Base-by-base conservation (phyloP, 108 stramenopile genomes). In the Poteriospumella lacustris region DNA sequence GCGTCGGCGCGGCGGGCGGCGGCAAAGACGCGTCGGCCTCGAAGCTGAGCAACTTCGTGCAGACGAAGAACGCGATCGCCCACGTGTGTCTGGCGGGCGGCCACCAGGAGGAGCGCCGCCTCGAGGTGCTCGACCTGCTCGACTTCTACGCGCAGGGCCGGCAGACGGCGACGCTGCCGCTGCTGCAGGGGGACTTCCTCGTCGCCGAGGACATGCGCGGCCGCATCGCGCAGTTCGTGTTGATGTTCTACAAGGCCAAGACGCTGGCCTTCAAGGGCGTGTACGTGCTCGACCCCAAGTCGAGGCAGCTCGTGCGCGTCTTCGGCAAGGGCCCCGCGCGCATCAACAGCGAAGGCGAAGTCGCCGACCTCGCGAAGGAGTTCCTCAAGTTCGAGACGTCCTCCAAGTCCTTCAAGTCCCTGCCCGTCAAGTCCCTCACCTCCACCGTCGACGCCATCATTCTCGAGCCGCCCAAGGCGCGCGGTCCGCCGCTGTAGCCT, bases 371-470 rank as follows among this genome's bases (percentile, higher is more conserved):
- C 15, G 24, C 24, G 15, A 15, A 56, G 15, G 52, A 56, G 52
- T 64, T 64, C 31, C 31, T 64, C 29, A 64, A 64, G 31, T 64
- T 64, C 36, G 60, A 64, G 36, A 31, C 60, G 3, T 64, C 60
- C 5, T 31, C 29, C 12, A 64, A 64, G 31, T 3, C 60, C 9
- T 64, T 64, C 31, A 64, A 64, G 31, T 5, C 29, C 3, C 31
- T 64, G 60, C 60, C 60, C 9, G 60, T 64, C 33, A 64, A 64
- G 60, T 34, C 15, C 36, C 60, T 64, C 3, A 31, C 12, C 24
- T 5, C 29, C 3, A 33, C 60, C 36, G 60, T 64, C 3, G 60
- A 64, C 36, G 60, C 60, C 29, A 64, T 64, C 31, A 24, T 64
- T 3, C 60, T 64, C n/a, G n/a, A n/a, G n/a, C n/a, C n/a, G n/a